Evolutionary conservation across 108 stramenopile genomes (phyloP).

Genomic region (Cyclotella cryptica): DNA sequence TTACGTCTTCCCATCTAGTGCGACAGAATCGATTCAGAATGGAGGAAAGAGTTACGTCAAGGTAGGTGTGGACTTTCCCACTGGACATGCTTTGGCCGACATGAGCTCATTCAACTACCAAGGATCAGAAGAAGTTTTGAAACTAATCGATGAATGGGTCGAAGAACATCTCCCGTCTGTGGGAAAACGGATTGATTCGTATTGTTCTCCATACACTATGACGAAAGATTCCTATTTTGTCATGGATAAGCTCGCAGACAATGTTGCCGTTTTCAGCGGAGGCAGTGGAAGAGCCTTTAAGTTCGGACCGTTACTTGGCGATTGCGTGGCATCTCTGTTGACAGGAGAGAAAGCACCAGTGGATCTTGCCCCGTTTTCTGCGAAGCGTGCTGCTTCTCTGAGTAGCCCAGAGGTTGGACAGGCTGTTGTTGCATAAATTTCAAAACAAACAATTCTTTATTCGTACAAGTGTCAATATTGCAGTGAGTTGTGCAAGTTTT

Average conservation of each 20-base stretch:
- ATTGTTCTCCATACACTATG: slow-evolving; percentile 54
- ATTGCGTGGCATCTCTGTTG: slow-evolving; percentile 42
- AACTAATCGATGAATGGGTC: slow-evolving; percentile 54
- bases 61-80: slow-evolving; percentile 55
- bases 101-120: slow-evolving; percentile 53
- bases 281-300: slow-evolving; percentile 56
- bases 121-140: slow-evolving; percentile 35
- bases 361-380: slow-evolving; percentile 33
- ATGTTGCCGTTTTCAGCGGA: slow-evolving; percentile 54
- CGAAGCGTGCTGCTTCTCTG: slow-evolving; percentile 1
- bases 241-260: slow-evolving; percentile 51
- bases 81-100: slow-evolving; percentile 30
- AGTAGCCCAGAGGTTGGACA: not conserved
- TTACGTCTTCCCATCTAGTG: slow-evolving; percentile 53
- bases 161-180: slow-evolving; percentile 42
- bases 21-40: slow-evolving; percentile 48
- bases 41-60: slow-evolving; percentile 43
- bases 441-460: not conserved
- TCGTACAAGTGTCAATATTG: not conserved
- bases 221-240: slow-evolving; percentile 55
- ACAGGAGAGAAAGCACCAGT: slow-evolving; percentile 27
- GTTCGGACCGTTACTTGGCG: slow-evolving; percentile 55
- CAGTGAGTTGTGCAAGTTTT: not conserved
- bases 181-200: slow-evolving; percentile 37
- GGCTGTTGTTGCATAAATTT: slow-evolving; percentile 7